Evolutionary conservation across 192 early-diverging fungal genomes (phyloP).

Genomic region (Backusella tarrabulga): DNA sequence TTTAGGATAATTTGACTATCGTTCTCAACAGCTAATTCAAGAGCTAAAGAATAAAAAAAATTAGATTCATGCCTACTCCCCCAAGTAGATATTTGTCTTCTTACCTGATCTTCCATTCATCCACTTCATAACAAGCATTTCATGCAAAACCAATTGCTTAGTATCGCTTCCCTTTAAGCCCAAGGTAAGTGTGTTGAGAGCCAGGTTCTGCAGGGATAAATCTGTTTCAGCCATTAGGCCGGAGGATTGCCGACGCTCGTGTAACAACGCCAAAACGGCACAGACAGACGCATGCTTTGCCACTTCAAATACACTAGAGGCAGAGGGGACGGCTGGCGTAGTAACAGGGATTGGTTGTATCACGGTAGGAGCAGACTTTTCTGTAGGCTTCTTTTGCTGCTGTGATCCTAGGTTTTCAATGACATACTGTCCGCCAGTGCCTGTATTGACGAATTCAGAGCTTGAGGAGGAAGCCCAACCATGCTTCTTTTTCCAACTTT

Average conservation of each 20-base stretch:
- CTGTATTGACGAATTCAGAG: background rate
- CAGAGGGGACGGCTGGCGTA: background rate
- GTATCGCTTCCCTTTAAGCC: conserved; percentile 11
- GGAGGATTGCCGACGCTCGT: conserved; percentile 16
- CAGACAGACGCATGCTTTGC: conserved; percentile 24
- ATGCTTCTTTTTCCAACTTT: conserved; percentile 7
- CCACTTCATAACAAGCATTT: conserved; percentile 20
- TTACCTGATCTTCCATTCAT: conserved; percentile 19
- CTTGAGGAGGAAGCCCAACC: conserved; percentile 3
- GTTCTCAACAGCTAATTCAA: conserved; percentile 28
- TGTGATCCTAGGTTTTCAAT: background rate
- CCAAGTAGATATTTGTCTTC: background rate
- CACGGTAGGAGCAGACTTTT: background rate
- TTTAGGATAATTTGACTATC: conserved; percentile 11
- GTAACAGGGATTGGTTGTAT: background rate
- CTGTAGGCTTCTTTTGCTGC: background rate
- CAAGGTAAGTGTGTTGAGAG: conserved; percentile 5
- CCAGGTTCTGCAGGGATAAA: conserved; percentile 11
- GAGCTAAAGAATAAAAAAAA: conserved; percentile 14
- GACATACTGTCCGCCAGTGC: background rate
- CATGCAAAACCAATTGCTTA: conserved; percentile 5
- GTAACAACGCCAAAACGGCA: conserved; percentile 25
- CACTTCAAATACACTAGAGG: conserved; percentile 16
- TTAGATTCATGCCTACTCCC: background rate
- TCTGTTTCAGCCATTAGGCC: conserved; percentile 9